A percentile compares a stretch with the other conserved stretches of the same genome.
Evolutionary conservation across 176 grass and related monocot species (phyloP).

Genomic region (Avena eriantha): DNA sequence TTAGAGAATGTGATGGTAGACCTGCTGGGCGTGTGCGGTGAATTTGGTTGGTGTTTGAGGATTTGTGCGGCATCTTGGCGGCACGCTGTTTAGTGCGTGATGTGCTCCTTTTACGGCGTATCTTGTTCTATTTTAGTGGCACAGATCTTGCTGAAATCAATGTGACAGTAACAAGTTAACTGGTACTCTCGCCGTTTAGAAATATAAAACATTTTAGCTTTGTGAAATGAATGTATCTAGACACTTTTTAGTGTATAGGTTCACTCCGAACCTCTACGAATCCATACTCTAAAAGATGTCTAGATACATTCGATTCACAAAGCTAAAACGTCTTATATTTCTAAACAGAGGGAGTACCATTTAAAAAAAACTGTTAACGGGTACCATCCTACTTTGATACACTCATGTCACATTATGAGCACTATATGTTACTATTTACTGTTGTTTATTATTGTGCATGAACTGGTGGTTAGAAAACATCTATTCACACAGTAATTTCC

Average conservation of each 20-base stretch:
- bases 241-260: no score
- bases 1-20: neutral
- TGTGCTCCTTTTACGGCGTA: neutral
- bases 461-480: neutral
- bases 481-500: neutral
- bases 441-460: neutral
- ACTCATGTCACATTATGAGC: neutral
- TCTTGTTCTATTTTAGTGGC: neutral
- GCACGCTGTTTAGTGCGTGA: neutral
- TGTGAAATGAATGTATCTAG: no score
- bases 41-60: neutral
- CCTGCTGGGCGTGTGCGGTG: neutral
- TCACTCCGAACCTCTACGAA: no score
- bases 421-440: neutral
- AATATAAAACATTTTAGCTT: no score
- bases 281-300: no score
- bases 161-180: neutral
- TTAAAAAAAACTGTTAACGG: neutral
- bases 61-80: neutral
- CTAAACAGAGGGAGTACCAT: no score
- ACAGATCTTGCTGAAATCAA: neutral
- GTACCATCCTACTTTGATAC: neutral
- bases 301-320: no score
- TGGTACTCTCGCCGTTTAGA: no score
- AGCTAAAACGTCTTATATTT: no score